These are phyloP conservation scores for Orbilia blumenaviensis DNA, from an alignment of 2,329 filamentous ascomycete genomes.

Conservation along the genomic window DNA sequence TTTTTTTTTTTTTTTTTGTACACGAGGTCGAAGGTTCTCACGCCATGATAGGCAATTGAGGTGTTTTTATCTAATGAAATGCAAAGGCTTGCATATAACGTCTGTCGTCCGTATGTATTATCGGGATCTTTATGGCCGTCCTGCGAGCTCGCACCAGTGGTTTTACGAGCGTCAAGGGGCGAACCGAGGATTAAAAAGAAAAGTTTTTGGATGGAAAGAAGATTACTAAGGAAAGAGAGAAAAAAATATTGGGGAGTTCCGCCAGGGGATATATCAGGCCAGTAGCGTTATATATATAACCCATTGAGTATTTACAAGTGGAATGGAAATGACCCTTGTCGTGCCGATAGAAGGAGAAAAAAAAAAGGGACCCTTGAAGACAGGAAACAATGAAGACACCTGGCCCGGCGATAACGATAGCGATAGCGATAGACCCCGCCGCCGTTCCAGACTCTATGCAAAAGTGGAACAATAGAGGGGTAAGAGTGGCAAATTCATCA, in stretches of 20 bases:
- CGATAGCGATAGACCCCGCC: neutral
- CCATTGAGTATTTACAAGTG: neutral
- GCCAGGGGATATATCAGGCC: neutral
- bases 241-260: neutral
- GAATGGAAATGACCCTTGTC: neutral
- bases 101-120: neutral
- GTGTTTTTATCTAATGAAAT: neutral
- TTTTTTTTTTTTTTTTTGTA: no score
- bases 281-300: neutral
- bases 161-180: neutral
- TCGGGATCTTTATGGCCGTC: neutral
- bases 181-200: neutral
- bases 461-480: neutral
- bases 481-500: neutral
- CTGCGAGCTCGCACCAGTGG: neutral
- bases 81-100: neutral
- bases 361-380: no score
- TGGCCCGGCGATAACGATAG: neutral
- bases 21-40: neutral
- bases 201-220: neutral
- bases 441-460: neutral
- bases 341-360: neutral
- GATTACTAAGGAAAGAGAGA: neutral
- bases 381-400: neutral
- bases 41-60: neutral